Evolutionary conservation across 345 rosid genomes (phyloP), one percentile per base, ranked within the genome.

Genomic region (Salix suchowensis): DNA sequence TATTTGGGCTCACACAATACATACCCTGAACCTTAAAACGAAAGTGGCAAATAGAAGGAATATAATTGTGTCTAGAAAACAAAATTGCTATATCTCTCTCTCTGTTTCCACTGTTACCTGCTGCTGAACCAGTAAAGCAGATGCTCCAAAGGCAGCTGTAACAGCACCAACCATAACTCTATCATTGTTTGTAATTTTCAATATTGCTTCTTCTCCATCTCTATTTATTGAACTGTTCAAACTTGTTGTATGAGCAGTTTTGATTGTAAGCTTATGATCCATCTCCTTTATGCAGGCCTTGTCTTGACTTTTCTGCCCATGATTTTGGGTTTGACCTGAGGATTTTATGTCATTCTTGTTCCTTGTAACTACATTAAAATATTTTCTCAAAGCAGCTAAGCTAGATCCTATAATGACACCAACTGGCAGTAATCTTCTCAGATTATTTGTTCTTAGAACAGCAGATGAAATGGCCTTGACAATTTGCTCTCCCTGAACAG

Each of bases 101-200:
- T 48, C 21, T 48, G 21, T 48, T 4, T 16, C 54, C 54, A 58
- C 54, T 69, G 76, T 48, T 88, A 95, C 99, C 92, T 87, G 84
- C 71, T 87, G 80, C 71, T 86, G 87, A 73, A 84, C 87, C 58
- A 95, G 85, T 55, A 91, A 85, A 68, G 98, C 92, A 75, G 98
- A 91, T 74, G 98, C 93, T 77, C 98, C 98, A 74, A 95, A 77
- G 73, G 98, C 99, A 83, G 94, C 97, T 65, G 93, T 88, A 67
- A 92, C 84, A 78, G 95, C 94, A 84, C 98, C 96, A 77, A 84
- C 92, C 96, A 93, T 87, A 65, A 89, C 88, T 79, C 72, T 72
- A 24, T 84, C 89, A 74, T 75, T 90, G 42, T 74, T 78, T 60
- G 76, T 69, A 80, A 61, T 81, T 71, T 83, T 81, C 36, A 75